Base-by-base conservation (phyloP, 345 rosid genomes). In the Camelina neglecta region DNA sequence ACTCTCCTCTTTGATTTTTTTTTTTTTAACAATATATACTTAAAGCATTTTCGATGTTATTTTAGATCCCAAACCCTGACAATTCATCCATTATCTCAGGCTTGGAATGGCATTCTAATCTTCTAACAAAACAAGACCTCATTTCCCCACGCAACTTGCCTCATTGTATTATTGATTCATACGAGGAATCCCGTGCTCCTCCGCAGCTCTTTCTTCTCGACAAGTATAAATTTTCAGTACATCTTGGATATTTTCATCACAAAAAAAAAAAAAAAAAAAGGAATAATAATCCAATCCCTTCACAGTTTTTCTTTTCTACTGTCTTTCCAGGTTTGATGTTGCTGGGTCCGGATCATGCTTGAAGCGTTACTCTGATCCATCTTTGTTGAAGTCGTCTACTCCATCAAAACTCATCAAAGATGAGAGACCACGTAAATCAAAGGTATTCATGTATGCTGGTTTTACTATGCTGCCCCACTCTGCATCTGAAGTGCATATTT, bases 291-390 rank as follows among this genome's bases (percentile, higher is more conserved):
- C 36, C 1, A 55, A 18, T 44, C 36, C 1, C 11, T 39, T 60
- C 35, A 44, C 42, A 31, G 5, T 50, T 11, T 63, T 11, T 60
- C 8, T 31, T 72, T 62, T 54, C 39, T 23, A 3, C 31, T 26
- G 31, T 26, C 50, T 51, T 67, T 44, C 67, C 83, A 95, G 99
- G 81, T 95, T 88, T 80, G 97, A 92, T 95, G 87, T 86, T 82
- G 92, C 90, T 12, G 97, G 97, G 7, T 91, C 96, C 77, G 97
- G 97, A 63, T 90, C 97, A 21, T 90, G 97, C 77, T 83, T 95
- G 79, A 95, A 88, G 81, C 97, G 97, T 50, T 95, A 95, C 82
- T 85, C 97, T 20, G 97, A 95, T 84, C 97, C 99, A 63, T 90
- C 92, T 71, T 76, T 88, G 67, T 86, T 90, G 47, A 92, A 84